Evolutionary conservation across 2,329 filamentous ascomycete species (phyloP), one percentile per base, ranked within the genome.

Genomic region (Botrytis sinoallii): DNA sequence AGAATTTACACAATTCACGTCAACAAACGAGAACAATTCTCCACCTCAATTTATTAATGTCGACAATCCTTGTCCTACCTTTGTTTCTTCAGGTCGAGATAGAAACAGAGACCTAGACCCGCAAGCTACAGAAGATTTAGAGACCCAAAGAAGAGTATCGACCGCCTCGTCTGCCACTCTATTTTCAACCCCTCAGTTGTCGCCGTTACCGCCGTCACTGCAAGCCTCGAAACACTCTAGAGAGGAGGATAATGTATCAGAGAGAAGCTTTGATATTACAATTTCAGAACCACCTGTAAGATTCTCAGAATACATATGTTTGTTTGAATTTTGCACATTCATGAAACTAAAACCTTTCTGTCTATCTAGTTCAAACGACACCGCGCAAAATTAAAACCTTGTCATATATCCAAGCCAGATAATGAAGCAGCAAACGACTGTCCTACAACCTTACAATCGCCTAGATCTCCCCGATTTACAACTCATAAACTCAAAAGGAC

Each of bases 391-490:
- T 68, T 78, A 25, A 80, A 77, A 76, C 74, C 80, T 67, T 79
- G 80, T 61, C 80, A 82, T 75, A 81, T 79, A 6, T 79, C 83
- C 63, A 81, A 84, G 76, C 79, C 80, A 59, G 81, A 83, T 75
- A 79, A 73, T 74, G 79, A 82, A 70, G 75, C 81, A 70, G 74
- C 75, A 46, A 71, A 71, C 64, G 76, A 75, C 64, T 46, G 59
- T 52, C 60, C 72, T 67, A 8, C 46, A 46, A 67, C 67, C 14
- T 35, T 48, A 57, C 55, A 44, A 22, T 72, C 73, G 16, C 85
- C 85, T 5, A 82, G 82, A 1, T 87, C 85, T 63, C 86, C 87
- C 4, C 82, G 88, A 12, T 88, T 88, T 83, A 87, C 88, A 79
- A 86, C 85, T 48, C 82, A 86, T 75, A 83, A 81, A 67, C 72